Percentiles rank a stretch among this genome's conserved stretches.
These are phyloP conservation scores for Aureoboletus auriporus DNA, from an alignment of 768 basidiomycete genomes.

Conservation along the genomic window DNA sequence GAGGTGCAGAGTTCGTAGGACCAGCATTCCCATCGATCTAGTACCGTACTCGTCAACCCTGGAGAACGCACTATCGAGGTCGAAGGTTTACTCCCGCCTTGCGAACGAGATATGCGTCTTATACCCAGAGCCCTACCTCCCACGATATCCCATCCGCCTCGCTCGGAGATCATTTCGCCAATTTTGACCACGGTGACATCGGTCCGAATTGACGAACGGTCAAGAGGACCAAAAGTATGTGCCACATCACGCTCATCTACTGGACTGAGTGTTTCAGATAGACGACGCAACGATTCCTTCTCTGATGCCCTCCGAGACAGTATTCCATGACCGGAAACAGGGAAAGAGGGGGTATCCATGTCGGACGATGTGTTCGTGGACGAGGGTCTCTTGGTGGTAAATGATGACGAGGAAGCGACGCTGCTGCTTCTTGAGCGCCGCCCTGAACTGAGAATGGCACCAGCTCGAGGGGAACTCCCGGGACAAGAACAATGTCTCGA, in stretches of 20 bases:
- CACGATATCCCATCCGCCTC: conserved; percentile 74
- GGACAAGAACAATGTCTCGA: conserved; percentile 67
- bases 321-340: conserved; percentile 76
- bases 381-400: conserved; percentile 46
- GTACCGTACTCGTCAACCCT: conserved; percentile 58
- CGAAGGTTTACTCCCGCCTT: conserved; percentile 27
- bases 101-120: conserved; percentile 55
- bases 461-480: conserved; percentile 41
- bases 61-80: conserved; percentile 11
- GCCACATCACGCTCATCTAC: conserved; percentile 27
- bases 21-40: conserved; percentile 87
- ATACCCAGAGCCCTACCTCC: conserved; percentile 62
- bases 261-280: conserved; percentile 43
- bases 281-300: conserved; percentile 53
- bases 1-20: conserved; percentile 57
- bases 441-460: conserved; percentile 44
- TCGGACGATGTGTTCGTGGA: conserved; percentile 35
- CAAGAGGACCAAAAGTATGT: conserved; percentile 31
- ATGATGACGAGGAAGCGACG: conserved; percentile 42
- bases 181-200: conserved; percentile 51
- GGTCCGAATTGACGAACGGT: conserved; percentile 36
- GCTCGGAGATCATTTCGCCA: conserved; percentile 60
- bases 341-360: conserved; percentile 54
- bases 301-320: conserved; percentile 73
- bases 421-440: conserved; percentile 65